Percentiles rank a stretch among this genome's conserved stretches.
These are phyloP conservation scores for Vanderwaltozyma tropicalis DNA, from an alignment of 805 yeast genomes.

Conservation along the genomic window DNA sequence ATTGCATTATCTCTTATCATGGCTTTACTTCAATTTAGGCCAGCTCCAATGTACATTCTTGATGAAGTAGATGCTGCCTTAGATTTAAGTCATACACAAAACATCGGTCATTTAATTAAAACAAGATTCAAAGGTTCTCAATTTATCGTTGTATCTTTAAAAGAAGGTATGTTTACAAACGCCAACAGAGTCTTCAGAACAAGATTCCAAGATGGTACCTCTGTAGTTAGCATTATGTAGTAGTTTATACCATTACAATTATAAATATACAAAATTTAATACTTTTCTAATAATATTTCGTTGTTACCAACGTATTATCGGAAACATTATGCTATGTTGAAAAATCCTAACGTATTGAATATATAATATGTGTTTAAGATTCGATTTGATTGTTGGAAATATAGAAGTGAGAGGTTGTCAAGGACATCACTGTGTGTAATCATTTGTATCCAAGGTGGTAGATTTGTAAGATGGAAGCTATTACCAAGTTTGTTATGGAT, in stretches of 20 bases:
- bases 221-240: slow-evolving; percentile 70
- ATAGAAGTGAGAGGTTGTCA: too few relatives aligned
- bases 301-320: too few relatives aligned
- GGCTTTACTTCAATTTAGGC: slow-evolving; percentile 87
- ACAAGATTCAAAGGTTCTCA: slow-evolving; percentile 93
- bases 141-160: slow-evolving; percentile 89
- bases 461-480: neutral
- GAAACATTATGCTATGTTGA: too few relatives aligned
- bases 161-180: slow-evolving; percentile 96
- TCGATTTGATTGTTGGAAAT: too few relatives aligned
- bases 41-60: slow-evolving; percentile 96
- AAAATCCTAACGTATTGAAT: too few relatives aligned
- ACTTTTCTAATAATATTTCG: too few relatives aligned
- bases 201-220: slow-evolving; percentile 92
- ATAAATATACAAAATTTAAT: too few relatives aligned
- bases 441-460: too few relatives aligned
- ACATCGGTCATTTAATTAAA: slow-evolving; percentile 91
- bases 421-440: too few relatives aligned
- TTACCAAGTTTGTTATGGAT: too few relatives aligned
- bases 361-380: too few relatives aligned
- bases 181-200: slow-evolving; percentile 92
- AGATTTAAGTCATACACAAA: slow-evolving; percentile 93
- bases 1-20: slow-evolving; percentile 86
- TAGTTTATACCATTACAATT: neutral
- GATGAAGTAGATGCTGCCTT: slow-evolving; percentile 99